Percentiles rank a stretch among this genome's conserved stretches.
Conservation (phyloP, 192 early-diverging fungal genomes). For the Funneliformis geosporum region DNA sequence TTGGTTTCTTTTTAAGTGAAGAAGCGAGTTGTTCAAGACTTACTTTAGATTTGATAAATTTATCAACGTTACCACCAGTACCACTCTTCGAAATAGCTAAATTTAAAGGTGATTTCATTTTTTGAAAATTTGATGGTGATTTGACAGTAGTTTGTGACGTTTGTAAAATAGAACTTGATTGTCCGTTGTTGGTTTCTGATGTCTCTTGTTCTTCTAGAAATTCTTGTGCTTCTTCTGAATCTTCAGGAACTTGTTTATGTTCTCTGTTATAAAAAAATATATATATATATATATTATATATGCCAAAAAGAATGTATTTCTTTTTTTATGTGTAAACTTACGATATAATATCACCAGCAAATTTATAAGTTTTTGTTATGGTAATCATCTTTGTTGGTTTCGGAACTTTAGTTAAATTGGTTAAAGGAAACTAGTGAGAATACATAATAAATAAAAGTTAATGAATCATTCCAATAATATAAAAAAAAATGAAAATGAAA, state of each 20-base stretch:
- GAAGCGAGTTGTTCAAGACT: slow-evolving; percentile 37
- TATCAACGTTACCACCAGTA: not conserved
- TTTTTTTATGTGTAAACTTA: not conserved
- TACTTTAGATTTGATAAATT: slow-evolving; percentile 35
- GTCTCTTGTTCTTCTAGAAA: not conserved
- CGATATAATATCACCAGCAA: not conserved
- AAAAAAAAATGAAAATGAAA: not conserved
- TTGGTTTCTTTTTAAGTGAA: slow-evolving; percentile 50
- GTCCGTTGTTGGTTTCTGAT: not conserved
- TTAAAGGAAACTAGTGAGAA: not conserved
- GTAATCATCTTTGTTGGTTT: not conserved
- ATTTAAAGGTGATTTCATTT: not conserved
- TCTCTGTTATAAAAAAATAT: not conserved
- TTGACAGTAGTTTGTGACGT: not conserved
- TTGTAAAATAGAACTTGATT: not conserved
- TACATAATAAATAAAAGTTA: not conserved
- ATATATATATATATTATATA: too few species aligned
- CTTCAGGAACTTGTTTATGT: not conserved
- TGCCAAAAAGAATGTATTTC: not conserved
- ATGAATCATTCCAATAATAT: not conserved
- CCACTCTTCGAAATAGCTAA: not conserved
- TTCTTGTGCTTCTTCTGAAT: not conserved
- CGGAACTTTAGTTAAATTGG: not conserved
- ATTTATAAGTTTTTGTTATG: not conserved
- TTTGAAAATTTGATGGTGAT: not conserved